Percentiles rank a stretch among this genome's conserved stretches.
These are phyloP conservation scores for Malus sylvestris DNA, from an alignment of 306 rosid species.

Conservation along the genomic window DNA sequence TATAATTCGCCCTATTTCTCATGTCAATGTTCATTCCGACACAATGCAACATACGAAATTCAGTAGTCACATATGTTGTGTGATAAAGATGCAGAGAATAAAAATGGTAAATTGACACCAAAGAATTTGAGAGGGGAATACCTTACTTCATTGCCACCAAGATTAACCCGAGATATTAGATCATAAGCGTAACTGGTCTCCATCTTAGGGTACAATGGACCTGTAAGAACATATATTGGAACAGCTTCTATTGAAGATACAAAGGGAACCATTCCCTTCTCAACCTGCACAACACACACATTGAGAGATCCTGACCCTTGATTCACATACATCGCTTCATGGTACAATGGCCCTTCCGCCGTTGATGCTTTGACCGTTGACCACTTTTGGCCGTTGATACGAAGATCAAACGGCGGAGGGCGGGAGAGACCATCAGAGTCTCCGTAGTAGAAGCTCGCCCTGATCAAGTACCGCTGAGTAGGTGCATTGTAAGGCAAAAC, in stretches of 20 bases:
- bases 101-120: not conserved
- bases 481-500: not conserved
- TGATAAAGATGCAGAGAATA: not conserved
- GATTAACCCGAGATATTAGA: not conserved
- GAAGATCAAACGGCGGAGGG: constrained; percentile 6
- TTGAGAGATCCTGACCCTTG: not conserved
- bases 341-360: not conserved
- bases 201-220: not conserved
- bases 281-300: not conserved
- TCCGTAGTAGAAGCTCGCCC: constrained; percentile 13
- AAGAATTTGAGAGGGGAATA: not conserved
- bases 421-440: not conserved
- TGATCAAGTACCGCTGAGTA: not conserved
- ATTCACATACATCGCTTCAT: not conserved
- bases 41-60: not conserved
- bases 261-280: not conserved
- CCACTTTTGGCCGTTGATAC: not conserved
- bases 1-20: not conserved
- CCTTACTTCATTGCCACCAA: constrained; percentile 5
- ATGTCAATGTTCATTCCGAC: not conserved
- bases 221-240: not conserved
- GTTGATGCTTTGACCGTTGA: constrained; percentile 4
- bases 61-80: not conserved
- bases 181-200: not conserved
- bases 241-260: constrained; percentile 9